Evolutionary conservation across 1,284 basidiomycete genomes (phyloP).

Genomic region (Blastosporella zonata): DNA sequence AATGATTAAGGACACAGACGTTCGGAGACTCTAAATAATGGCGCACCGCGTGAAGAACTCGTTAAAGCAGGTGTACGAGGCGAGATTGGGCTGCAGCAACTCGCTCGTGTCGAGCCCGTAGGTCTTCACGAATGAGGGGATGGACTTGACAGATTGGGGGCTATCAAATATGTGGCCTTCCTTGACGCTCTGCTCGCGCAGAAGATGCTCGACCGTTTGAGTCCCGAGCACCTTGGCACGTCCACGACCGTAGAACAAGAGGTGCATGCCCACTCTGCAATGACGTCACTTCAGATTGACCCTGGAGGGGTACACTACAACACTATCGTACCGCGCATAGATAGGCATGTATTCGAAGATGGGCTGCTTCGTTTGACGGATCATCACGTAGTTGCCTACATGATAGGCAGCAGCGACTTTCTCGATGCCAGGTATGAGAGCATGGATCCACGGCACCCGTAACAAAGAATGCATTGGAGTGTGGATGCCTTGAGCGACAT

Average conservation of each 20-base stretch:
- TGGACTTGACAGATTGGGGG: constrained; percentile 55
- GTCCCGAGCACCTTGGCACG: constrained; percentile 56
- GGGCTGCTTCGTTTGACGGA: constrained; percentile 56
- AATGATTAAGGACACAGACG: too few relatives aligned
- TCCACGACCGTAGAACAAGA: constrained; percentile 66
- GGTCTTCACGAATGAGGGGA: constrained; percentile 71
- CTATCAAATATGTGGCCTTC: constrained; percentile 57
- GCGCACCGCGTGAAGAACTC: constrained; percentile 69
- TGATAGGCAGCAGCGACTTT: constrained; percentile 50
- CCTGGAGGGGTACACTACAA: too few relatives aligned
- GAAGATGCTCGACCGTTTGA: constrained; percentile 51
- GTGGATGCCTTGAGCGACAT: constrained; percentile 44
- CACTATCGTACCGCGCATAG: constrained; percentile 54
- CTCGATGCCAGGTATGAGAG: constrained; percentile 53
- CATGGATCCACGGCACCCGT: constrained; percentile 39
- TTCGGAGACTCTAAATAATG: not conserved
- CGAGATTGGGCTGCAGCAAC: constrained; percentile 61
- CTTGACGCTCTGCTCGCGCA: constrained; percentile 67
- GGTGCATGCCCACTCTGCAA: constrained; percentile 67
- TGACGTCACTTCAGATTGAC: not conserved
- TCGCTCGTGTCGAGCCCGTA: constrained; percentile 66
- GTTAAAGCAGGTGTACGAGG: constrained; percentile 72
- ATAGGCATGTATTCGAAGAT: constrained; percentile 83
- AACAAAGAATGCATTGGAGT: constrained; percentile 32
- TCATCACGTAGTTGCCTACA: constrained; percentile 65